Evolutionary conservation across 305 asterid genomes (phyloP), one percentile per base, ranked within the genome.

Genomic region (Solanum hybrid): DNA sequence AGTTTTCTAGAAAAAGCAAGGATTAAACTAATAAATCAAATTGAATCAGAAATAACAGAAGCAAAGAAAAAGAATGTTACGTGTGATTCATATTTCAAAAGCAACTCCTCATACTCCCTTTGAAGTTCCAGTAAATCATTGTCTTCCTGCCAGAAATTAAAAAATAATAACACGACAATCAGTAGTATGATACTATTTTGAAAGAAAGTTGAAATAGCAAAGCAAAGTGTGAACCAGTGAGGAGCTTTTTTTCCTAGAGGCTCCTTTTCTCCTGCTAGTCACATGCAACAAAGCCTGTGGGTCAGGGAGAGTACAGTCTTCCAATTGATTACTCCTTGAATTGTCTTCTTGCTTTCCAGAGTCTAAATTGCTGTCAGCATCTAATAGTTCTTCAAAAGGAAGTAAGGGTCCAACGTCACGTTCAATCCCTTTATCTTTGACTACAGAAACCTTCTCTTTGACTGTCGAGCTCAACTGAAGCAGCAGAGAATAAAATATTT

Each of bases 221-320:
- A 78, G 79, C 37, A 88, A 78, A 92, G 85, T 88, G 89, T 79
- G 36, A 88, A 97, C 99, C 96, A 79, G 92, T n/a, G 91, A 94
- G 89, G 90, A 92, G 92, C 96, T 95, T 93, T 93, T 93, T 92
- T 94, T 94, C 90, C 95, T 91, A 87, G 92, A 89, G 14, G 95
- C 93, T 88, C 90, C 92, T 94, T 95, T 97, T 93, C 93, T 94
- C 93, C 99, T 92, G 90, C 94, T 96, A 91, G 99, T 97, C 89
- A 97, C 98, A 93, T 95, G 95, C 94, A 94, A 92, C 88, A 97
- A 90, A 91, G 96, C 93, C 91, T 82, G 92, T 64, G 97, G 95
- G 82, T 92, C 94, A 73, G 98, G 98, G 90, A 95, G 95, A 87
- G 78, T 86, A 87, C 92, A 90, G 86, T 94, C 97, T 56, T 92